Evolutionary conservation across 768 basidiomycete species (phyloP).

Genomic region (Exsudoporus frostii): DNA sequence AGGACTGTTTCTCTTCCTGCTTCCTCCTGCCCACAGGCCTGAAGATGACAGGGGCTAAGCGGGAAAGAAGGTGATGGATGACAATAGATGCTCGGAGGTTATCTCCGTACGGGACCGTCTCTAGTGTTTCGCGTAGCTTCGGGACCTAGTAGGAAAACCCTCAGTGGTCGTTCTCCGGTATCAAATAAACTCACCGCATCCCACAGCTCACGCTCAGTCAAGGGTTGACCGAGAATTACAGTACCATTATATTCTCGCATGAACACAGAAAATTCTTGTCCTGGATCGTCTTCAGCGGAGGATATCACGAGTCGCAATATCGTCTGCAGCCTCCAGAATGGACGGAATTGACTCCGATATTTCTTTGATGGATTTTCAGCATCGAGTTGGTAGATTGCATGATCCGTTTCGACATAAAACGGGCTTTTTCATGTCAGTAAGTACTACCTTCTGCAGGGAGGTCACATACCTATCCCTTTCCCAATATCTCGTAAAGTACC

Average conservation of each 20-base stretch:
- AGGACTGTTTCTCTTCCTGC: background rate
- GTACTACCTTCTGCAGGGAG: constrained; percentile 1
- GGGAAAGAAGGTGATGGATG: constrained; percentile 18
- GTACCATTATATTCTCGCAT: constrained; percentile 26
- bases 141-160: constrained; percentile 18
- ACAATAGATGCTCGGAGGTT: constrained; percentile 18
- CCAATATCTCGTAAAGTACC: constrained; percentile 51
- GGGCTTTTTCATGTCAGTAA: constrained; percentile 41
- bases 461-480: constrained; percentile 47
- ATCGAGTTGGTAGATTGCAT: constrained; percentile 60
- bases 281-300: constrained; percentile 22
- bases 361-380: constrained; percentile 35
- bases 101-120: constrained; percentile 21
- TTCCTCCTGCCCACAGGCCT: constrained; percentile 8
- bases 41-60: constrained; percentile 8
- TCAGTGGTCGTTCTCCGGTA: background rate
- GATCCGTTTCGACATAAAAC: constrained; percentile 60
- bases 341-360: constrained; percentile 41
- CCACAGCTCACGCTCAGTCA: constrained; percentile 29
- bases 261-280: constrained; percentile 35
- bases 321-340: constrained; percentile 51
- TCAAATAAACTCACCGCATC: constrained; percentile 17
- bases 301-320: constrained; percentile 50
- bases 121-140: constrained; percentile 19
- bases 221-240: constrained; percentile 14